These are phyloP conservation scores for Trichocladium uniseriatum DNA, from an alignment of 495 filamentous ascomycete species.

Conservation along the genomic window DNA sequence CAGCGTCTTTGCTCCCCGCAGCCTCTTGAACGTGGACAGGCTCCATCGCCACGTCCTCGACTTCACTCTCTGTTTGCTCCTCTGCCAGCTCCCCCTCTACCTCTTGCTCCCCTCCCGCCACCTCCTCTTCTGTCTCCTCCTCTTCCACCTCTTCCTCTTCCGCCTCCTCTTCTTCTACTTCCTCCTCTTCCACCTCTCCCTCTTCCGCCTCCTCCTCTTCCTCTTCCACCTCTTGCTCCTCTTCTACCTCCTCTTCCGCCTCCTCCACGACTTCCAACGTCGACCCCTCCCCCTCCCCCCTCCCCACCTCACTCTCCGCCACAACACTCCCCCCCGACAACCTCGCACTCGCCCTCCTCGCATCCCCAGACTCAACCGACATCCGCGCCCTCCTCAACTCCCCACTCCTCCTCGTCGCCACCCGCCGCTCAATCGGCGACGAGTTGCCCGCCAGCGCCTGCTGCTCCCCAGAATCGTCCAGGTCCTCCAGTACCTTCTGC, in stretches of 20 bases:
- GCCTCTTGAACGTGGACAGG: too few relatives aligned
- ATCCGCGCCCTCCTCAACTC: background rate
- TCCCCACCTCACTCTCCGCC: background rate
- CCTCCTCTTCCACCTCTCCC: conserved; percentile 14
- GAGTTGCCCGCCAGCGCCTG: conserved; percentile 20
- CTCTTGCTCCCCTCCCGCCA: conserved; percentile 13
- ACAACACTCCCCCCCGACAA: conserved; percentile 7
- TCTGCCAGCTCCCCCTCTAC: conserved; percentile 15
- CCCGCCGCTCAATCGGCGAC: conserved; percentile 32
- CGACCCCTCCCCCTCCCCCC: background rate
- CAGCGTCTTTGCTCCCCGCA: background rate
- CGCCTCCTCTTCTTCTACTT: conserved; percentile 16
- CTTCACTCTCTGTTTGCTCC: conserved; percentile 9
- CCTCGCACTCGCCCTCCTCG: conserved; percentile 7
- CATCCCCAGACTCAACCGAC: background rate
- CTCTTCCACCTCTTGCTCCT: conserved; percentile 1
- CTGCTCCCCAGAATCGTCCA: conserved; percentile 6
- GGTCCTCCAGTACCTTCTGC: conserved; percentile 23
- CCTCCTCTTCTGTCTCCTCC: conserved; percentile 6
- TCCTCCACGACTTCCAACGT: background rate
- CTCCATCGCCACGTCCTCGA: too few relatives aligned
- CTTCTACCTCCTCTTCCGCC: background rate
- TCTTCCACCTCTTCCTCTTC: too few relatives aligned
- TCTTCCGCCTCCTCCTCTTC: conserved; percentile 11
- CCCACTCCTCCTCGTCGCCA: conserved; percentile 19